Conservation (phyloP, 208 protist species). For the Acanthamoeba lenticulata region DNA sequence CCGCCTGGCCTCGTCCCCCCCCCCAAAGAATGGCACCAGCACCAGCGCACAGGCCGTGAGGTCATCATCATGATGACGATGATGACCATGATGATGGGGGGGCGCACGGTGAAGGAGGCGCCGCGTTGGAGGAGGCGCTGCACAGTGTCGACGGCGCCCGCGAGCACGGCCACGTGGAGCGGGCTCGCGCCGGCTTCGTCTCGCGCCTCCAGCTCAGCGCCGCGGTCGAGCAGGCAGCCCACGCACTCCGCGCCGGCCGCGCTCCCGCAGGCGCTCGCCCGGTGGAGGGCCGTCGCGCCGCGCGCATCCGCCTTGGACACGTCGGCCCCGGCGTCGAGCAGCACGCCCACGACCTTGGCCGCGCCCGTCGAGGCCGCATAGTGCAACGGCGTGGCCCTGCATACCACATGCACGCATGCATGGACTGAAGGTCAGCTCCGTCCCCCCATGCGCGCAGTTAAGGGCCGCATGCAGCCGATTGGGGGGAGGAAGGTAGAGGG, state of each 20-base stretch:
- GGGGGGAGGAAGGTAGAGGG: not conserved
- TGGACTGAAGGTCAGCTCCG: not conserved
- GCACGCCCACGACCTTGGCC: not conserved
- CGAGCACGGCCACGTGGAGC: not conserved
- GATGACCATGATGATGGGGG: no score
- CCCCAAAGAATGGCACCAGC: not conserved
- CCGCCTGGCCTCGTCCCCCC: not conserved
- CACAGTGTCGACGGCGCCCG: not conserved
- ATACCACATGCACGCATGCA: not conserved
- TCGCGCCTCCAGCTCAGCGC: not conserved
- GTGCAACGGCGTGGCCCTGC: not conserved
- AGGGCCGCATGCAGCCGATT: not conserved
- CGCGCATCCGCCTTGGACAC: not conserved
- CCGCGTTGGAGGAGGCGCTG: not conserved
- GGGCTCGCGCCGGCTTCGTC: not conserved
- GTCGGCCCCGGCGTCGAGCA: not conserved
- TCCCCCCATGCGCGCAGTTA: no score
- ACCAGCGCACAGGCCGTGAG: no score
- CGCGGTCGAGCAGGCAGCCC: not conserved
- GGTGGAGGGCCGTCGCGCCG: not conserved
- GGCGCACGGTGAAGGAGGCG: not conserved
- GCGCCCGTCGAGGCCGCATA: not conserved
- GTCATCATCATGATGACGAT: no score
- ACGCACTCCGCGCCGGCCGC: not conserved
- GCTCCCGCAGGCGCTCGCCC: not conserved